These are phyloP conservation scores for Candida krabiensis DNA, from an alignment of 805 yeast species.

Conservation along the genomic window DNA sequence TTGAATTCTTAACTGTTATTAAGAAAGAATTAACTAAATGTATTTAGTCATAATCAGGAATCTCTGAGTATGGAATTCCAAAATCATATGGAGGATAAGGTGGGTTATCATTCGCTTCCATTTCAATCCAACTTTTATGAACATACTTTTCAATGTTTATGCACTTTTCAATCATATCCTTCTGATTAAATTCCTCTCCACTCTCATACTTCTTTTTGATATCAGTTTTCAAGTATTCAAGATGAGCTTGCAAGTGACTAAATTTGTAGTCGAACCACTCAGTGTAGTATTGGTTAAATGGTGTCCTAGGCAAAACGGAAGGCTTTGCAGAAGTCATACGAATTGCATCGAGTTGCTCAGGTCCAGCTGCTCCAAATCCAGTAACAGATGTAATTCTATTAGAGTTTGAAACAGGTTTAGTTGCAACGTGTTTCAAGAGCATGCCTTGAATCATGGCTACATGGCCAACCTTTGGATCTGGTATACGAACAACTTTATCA, in stretches of 20 bases:
- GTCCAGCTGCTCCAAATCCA: conserved; percentile 25
- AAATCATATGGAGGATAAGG: conserved; percentile 19
- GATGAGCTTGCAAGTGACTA: conserved; percentile 22
- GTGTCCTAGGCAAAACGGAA: conserved; percentile 28
- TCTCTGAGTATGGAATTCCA: conserved; percentile 13
- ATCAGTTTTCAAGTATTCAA: conserved; percentile 14
- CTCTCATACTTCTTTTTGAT: conserved; percentile 9
- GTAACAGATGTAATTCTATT: conserved; percentile 29
- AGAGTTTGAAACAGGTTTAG: conserved; percentile 35
- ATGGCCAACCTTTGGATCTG: conserved; percentile 42
- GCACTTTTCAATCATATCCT: conserved; percentile 21
- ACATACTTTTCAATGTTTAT: conserved; percentile 24
- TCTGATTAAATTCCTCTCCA: conserved; percentile 25
- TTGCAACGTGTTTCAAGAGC: conserved; percentile 42
- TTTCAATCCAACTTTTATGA: conserved; percentile 24
- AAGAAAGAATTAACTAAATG: not conserved
- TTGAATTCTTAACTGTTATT: too few species aligned
- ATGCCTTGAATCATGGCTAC: conserved; percentile 44
- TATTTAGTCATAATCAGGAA: conserved; percentile 1
- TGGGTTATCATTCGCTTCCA: conserved; percentile 23
- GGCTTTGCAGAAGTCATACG: conserved; percentile 28
- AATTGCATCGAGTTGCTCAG: conserved; percentile 27
- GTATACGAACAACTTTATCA: conserved; percentile 15
- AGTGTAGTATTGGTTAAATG: conserved; percentile 28
- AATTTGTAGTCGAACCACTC: conserved; percentile 31